Percentiles rank a stretch among this genome's conserved stretches.
Conservation (phyloP, 495 filamentous ascomycete species). For the Talaromyces stipitatus region DNA sequence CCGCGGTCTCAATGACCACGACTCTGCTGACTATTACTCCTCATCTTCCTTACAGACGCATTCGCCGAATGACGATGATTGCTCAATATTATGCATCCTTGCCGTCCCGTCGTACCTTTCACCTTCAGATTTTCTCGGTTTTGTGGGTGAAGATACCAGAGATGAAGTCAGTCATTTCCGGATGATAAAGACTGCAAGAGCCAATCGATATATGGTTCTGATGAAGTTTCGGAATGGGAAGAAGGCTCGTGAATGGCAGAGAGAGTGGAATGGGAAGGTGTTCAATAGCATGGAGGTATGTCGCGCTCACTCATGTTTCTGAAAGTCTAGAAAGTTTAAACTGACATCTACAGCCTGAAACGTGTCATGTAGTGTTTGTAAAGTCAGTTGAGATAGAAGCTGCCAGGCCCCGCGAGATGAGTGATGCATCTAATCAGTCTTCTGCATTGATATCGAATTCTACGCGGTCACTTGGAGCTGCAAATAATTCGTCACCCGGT, state of each 20-base stretch:
- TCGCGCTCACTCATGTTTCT: slow-evolving; percentile 1
- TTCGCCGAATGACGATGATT: slow-evolving; percentile 47
- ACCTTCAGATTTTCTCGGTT: slow-evolving; percentile 84
- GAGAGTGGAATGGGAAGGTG: slow-evolving; percentile 86
- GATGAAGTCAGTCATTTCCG: slow-evolving; percentile 89
- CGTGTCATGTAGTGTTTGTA: slow-evolving; percentile 92
- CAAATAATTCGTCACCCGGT: slow-evolving; percentile 36
- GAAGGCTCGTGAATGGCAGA: slow-evolving; percentile 71
- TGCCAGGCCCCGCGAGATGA: slow-evolving; percentile 16
- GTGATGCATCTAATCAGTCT: slow-evolving; percentile 18
- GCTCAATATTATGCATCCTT: slow-evolving; percentile 87
- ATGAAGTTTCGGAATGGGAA: slow-evolving; percentile 84
- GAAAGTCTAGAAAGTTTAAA: neutral
- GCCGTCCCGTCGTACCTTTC: slow-evolving; percentile 92
- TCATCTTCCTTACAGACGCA: slow-evolving; percentile 43
- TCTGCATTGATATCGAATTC: slow-evolving; percentile 40
- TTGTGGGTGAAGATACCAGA: slow-evolving; percentile 82
- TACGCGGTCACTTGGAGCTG: slow-evolving; percentile 22
- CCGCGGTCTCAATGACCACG: slow-evolving; percentile 9
- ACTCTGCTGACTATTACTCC: slow-evolving; percentile 58
- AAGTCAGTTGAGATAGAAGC: slow-evolving; percentile 71
- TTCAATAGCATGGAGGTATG: slow-evolving; percentile 90
- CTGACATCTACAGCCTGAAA: slow-evolving; percentile 64
- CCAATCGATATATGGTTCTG: slow-evolving; percentile 92
- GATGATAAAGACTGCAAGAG: slow-evolving; percentile 82